These are phyloP conservation scores for Penicillium cinerascens DNA, from an alignment of 495 filamentous ascomycete genomes.

Conservation along the genomic window DNA sequence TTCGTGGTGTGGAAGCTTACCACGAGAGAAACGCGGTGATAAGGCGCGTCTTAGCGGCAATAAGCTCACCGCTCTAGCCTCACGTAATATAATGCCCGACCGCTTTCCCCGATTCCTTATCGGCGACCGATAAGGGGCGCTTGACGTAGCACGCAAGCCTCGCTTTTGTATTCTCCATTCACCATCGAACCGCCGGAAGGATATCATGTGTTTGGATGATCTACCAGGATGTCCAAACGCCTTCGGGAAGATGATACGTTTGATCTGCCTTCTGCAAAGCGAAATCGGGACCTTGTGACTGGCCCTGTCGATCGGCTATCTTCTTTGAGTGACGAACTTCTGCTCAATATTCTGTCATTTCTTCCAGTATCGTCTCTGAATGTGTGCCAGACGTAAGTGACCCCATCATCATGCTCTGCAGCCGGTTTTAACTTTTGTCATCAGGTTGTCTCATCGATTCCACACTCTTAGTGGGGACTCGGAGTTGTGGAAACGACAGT, in stretches of 20 bases:
- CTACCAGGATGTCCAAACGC: constrained; percentile 47
- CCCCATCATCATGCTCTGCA: not conserved
- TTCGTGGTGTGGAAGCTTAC: not conserved
- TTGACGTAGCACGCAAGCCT: constrained; percentile 13
- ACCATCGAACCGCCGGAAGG: not conserved
- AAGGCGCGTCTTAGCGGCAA: constrained; percentile 8
- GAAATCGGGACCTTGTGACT: constrained; percentile 27
- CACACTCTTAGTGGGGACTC: constrained; percentile 72
- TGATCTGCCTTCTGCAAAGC: constrained; percentile 29
- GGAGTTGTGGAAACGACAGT: constrained; percentile 87
- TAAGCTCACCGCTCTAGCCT: not conserved
- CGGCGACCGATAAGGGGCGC: constrained; percentile 15
- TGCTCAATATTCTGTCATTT: constrained; percentile 78
- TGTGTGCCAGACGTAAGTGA: constrained; percentile 58
- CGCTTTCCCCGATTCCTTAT: constrained; percentile 11
- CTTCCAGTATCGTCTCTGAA: constrained; percentile 66
- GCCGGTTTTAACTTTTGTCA: constrained; percentile 3
- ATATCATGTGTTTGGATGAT: not conserved
- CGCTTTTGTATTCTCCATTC: constrained; percentile 3
- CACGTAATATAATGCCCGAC: not conserved
- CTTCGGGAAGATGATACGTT: constrained; percentile 18
- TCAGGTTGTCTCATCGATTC: constrained; percentile 73
- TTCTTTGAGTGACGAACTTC: constrained; percentile 78
- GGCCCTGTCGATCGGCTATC: constrained; percentile 46
- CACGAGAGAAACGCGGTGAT: constrained; percentile 3